Conservation (phyloP, 257 asterid species). For the Solanum clarkiae region DNA sequence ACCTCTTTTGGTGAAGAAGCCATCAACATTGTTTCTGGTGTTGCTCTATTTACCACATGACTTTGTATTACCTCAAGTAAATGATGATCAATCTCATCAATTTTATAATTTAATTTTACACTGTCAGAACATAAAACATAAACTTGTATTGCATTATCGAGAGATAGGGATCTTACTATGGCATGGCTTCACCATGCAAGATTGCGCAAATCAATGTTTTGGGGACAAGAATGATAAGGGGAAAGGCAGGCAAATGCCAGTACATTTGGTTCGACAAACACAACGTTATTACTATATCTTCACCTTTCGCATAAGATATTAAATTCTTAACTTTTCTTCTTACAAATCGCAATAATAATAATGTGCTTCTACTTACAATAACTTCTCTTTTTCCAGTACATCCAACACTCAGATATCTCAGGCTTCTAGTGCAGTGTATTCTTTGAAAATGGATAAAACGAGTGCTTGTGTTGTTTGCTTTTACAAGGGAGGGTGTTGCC, state of each 20-base stretch:
- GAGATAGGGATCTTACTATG: constrained; percentile 79
- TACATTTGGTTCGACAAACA: constrained; percentile 71
- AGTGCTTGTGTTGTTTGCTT: constrained; percentile 74
- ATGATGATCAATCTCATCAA: not conserved
- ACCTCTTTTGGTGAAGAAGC: constrained; percentile 85
- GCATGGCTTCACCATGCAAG: constrained; percentile 77
- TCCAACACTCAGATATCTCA: constrained; percentile 90
- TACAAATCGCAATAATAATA: not conserved
- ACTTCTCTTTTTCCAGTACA: not conserved
- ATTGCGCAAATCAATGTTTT: constrained; percentile 69
- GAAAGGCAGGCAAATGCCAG: constrained; percentile 96
- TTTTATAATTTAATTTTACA: not conserved
- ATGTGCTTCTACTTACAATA: not conserved
- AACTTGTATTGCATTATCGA: constrained; percentile 36
- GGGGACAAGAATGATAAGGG: constrained; percentile 61
- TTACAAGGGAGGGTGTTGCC: constrained; percentile 55
- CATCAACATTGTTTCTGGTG: constrained; percentile 71
- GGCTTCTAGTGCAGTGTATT: constrained; percentile 90
- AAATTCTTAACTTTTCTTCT: not conserved
- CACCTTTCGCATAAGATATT: constrained; percentile 65
- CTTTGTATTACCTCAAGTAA: constrained; percentile 28
- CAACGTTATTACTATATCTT: constrained; percentile 65
- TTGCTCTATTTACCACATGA: constrained; percentile 62
- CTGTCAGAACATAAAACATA: not conserved
- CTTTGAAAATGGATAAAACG: constrained; percentile 75